These are phyloP conservation scores for Hemileccinum rubropunctum DNA, from an alignment of 768 basidiomycete species.

Conservation along the genomic window DNA sequence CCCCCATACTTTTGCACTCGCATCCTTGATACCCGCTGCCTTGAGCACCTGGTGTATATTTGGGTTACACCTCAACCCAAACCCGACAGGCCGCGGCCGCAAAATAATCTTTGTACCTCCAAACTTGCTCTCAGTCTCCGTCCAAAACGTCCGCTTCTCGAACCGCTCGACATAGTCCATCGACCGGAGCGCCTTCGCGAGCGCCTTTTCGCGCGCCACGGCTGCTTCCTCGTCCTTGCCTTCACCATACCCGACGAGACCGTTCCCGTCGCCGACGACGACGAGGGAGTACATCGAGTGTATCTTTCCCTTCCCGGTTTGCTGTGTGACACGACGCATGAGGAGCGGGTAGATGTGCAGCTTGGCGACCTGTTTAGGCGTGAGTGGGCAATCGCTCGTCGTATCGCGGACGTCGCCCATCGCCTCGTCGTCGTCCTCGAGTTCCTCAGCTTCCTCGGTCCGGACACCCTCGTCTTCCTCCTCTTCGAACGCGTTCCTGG, in stretches of 20 bases:
- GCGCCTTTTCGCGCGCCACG: conserved; percentile 56
- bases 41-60: conserved; percentile 86
- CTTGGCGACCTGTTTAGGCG: conserved; percentile 23
- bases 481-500: conserved; percentile 2
- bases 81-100: conserved; percentile 83
- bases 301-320: conserved; percentile 94
- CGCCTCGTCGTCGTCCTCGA: conserved; percentile 17
- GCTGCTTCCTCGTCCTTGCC: conserved; percentile 65
- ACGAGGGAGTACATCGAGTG: conserved; percentile 57
- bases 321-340: conserved; percentile 67
- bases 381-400: conserved; percentile 16
- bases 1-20: conserved; percentile 94
- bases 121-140: conserved; percentile 81
- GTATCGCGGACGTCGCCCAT: conserved; percentile 15
- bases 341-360: conserved; percentile 43
- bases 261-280: conserved; percentile 80
- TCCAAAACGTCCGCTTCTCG: conserved; percentile 94
- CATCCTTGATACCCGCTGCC: conserved; percentile 93
- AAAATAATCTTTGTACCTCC: conserved; percentile 79
- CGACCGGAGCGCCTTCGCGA: conserved; percentile 69
- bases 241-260: conserved; percentile 79
- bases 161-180: conserved; percentile 96
- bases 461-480: conserved; percentile 9
- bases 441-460: conserved; percentile 15
- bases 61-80: conserved; percentile 89